Base-by-base conservation (phyloP, 2,329 filamentous ascomycete species). In the Pseudodiploospora longispora region DNA sequence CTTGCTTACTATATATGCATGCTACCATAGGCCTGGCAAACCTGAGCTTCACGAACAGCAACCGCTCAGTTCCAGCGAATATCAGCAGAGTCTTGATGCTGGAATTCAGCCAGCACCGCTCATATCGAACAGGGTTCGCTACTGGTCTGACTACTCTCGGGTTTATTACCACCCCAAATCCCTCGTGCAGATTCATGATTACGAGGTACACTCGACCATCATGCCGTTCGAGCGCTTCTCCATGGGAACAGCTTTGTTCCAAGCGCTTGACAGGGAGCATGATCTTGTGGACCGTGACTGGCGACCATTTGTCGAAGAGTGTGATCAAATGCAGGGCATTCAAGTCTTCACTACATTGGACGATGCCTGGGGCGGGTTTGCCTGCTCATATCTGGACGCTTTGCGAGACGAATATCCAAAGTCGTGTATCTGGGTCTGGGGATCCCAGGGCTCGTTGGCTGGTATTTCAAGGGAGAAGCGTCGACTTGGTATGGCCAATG, bases 81-180 rank as follows among this genome's bases (percentile, higher is more conserved):
- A 95, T 62, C 88, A 94, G 58, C 75, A 79, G 56, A 84, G 81
- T 51, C 78, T 97, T 3, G 86, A 96, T 53, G 66, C 79, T 30
- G 89, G 88, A 27, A 63, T 76, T 3, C 73, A 82, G 5, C 77
- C 85, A 0, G 76, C 85, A 0, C 67, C 71, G 42, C 73, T 95
- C 19, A 83, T 75, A 1, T 72, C 80, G 1, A 76, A 81, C 6
- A 76, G 78, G 8, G 85, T 97, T n/a, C 80, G 88, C 43, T 97
- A 93, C 67, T 98, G 93, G 91, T 95, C 89, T 30, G 93, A 98
- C 64, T 97, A 89, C 65, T 94, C 87, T 54, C 80, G 88, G 28
- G 78, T 93, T n/a, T 98, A 82, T 65, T 96, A 86, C 60, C 90
- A 97, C 60, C 93, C 93, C 6, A 80, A 79, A 43, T 95, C 89